These are phyloP conservation scores for Narthecium ossifragum DNA, from an alignment of 106 monocot genomes.

Conservation along the genomic window DNA sequence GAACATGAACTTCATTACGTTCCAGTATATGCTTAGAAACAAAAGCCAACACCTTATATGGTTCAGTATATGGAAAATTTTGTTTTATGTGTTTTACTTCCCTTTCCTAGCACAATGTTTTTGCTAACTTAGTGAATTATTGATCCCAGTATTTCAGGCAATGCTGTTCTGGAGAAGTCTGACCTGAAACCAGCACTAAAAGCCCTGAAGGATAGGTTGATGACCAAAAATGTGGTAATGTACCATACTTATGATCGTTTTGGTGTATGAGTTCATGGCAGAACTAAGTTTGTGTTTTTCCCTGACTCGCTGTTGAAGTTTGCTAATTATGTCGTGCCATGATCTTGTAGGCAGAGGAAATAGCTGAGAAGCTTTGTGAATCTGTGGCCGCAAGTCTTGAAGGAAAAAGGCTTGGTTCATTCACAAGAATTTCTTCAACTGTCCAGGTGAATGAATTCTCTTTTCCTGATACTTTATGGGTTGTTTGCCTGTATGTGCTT, in stretches of 20 bases:
- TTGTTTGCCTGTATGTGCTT: constrained; percentile 6
- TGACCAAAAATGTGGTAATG: constrained; percentile 99
- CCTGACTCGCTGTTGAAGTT: neutral
- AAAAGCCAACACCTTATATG: no score
- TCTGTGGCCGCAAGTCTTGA: constrained; percentile 95
- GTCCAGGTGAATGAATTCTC: constrained; percentile 56
- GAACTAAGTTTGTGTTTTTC: no score
- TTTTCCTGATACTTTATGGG: neutral
- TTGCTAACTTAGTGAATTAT: no score
- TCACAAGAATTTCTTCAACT: constrained; percentile 93
- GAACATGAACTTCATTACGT: no score
- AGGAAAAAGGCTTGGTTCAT: constrained; percentile 94
- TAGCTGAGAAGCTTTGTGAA: constrained; percentile 98
- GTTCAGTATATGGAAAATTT: no score
- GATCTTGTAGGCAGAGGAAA: constrained; percentile 84
- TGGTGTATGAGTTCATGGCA: no score
- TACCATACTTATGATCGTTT: no score
- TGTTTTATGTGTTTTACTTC: no score
- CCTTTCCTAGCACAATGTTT: no score
- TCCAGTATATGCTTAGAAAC: no score
- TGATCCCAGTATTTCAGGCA: constrained; percentile 73
- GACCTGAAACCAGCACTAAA: constrained; percentile 89
- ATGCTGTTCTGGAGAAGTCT: constrained; percentile 70
- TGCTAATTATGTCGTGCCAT: neutral
- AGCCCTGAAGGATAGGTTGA: constrained; percentile 89